Evolutionary conservation across 495 filamentous ascomycete genomes (phyloP).

Genomic region (Aspergillus coremiiformis): DNA sequence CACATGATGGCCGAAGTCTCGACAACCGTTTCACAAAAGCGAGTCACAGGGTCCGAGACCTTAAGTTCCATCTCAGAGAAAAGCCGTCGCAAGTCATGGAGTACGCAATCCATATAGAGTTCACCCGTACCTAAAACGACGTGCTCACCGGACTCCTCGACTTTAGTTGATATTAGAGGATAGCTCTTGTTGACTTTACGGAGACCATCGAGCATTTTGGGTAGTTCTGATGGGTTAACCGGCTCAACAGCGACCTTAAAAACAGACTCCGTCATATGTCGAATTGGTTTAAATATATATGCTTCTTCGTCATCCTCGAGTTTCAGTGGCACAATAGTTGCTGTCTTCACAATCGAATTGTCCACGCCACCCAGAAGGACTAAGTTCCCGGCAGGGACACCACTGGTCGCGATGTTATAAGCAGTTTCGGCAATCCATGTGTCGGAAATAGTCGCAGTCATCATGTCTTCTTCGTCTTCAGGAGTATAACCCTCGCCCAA

Average conservation of each 20-base stretch:
- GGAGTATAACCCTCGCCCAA: constrained; percentile 93
- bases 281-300: constrained; percentile 86
- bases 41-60: constrained; percentile 93
- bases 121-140: constrained; percentile 92
- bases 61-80: constrained; percentile 99
- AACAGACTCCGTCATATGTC: constrained; percentile 94
- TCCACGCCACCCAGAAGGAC: constrained; percentile 86
- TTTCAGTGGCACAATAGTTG: constrained; percentile 80
- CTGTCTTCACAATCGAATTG: constrained; percentile 97
- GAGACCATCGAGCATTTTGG: constrained; percentile 96
- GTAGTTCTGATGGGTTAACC: constrained; percentile 96
- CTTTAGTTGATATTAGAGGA: constrained; percentile 89
- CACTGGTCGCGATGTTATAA: constrained; percentile 85
- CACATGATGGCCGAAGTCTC: constrained; percentile 97
- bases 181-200: constrained; percentile 97
- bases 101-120: constrained; percentile 97
- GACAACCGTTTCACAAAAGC: constrained; percentile 97
- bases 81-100: constrained; percentile 84
- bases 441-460: constrained; percentile 73
- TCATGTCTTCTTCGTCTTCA: constrained; percentile 98
- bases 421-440: constrained; percentile 91
- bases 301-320: constrained; percentile 83
- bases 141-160: constrained; percentile 98
- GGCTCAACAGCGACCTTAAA: constrained; percentile 98
- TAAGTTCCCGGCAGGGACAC: constrained; percentile 93